Percentiles rank a stretch among this genome's conserved stretches.
These are phyloP conservation scores for Hemileccinum impolitum DNA, from an alignment of 768 basidiomycete species.

Conservation along the genomic window DNA sequence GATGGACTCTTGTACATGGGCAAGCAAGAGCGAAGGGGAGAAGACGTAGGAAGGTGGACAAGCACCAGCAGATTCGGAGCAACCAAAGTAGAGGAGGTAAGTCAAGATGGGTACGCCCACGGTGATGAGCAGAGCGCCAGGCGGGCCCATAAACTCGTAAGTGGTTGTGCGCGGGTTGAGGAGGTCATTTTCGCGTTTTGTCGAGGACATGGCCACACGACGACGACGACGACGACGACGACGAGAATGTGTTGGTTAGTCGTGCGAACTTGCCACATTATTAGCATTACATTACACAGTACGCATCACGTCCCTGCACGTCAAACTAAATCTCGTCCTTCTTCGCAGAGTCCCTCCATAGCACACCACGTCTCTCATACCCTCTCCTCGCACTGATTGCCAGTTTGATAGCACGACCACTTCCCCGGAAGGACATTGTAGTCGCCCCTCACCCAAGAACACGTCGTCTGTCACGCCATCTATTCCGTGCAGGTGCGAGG, in stretches of 20 bases:
- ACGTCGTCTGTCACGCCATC: constrained; percentile 51
- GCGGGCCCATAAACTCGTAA: constrained; percentile 84
- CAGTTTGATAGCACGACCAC: constrained; percentile 54
- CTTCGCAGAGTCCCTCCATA: constrained; percentile 55
- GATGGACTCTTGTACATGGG: constrained; percentile 45
- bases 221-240: not conserved
- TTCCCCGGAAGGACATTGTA: constrained; percentile 26
- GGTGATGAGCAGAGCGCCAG: constrained; percentile 69
- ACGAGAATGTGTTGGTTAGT: not conserved
- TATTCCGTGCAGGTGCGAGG: constrained; percentile 79
- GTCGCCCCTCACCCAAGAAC: constrained; percentile 26
- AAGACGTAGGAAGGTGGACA: constrained; percentile 55
- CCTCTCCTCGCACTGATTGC: constrained; percentile 43
- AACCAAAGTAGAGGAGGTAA: constrained; percentile 76
- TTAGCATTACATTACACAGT: too few relatives aligned
- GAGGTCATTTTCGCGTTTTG: constrained; percentile 27
- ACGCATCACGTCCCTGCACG: constrained; percentile 67
- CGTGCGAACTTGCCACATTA: not conserved
- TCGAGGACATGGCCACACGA: constrained; percentile 22
- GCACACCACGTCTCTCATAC: constrained; percentile 36
- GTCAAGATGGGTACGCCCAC: constrained; percentile 66
- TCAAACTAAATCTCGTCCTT: constrained; percentile 71
- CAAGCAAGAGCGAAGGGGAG: constrained; percentile 32
- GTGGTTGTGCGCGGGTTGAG: constrained; percentile 68
- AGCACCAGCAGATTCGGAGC: constrained; percentile 66